Evolutionary conservation across 1,284 basidiomycete genomes (phyloP), one percentile per base, ranked within the genome.

Genomic region (Fomitopsis palustris): DNA sequence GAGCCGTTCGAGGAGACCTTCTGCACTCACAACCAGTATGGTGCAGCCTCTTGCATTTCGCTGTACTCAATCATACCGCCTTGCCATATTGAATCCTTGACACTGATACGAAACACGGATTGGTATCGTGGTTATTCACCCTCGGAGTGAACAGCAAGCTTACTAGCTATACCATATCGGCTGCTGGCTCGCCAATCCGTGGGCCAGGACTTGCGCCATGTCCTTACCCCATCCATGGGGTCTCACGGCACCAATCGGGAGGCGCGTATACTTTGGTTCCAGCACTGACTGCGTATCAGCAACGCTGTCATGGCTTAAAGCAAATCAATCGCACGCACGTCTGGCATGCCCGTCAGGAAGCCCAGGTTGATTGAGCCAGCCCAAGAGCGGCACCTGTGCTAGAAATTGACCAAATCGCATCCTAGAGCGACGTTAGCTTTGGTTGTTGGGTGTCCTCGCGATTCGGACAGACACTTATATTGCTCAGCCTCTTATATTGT

Each of bases 11-110:
- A 10, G 8, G 23, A 21, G 25, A 21, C 12, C 3, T 3, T 17
- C 9, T 3, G n/a, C 4, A 25, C 56, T 2, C 33, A 57, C 56
- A 53, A 57, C 56, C 56, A 57, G 47, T 57, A 57, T 6, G 56
- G 56, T 12, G 56, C 56, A 29, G 56, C 56, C 27, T 57, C 56
- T 19, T 57, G 49, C 56, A 57, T 57, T 27, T 57, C 56, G 39
- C 56, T 57, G 39, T 57, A 57, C 29, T 57, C 56, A 5, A 57
- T 17, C 51, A 43, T 41, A 1, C 56, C 56, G 1, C 56, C 56
- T 14, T 23, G 35, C 56, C 56, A 57, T 23, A 57, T 27, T 17
- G 56, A 57, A 29, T 57, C 43, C 35, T 33, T 52, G 14, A 57
- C 56, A 21, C 56, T 57, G 19, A 6, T 23, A 10, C 35, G 16